Evolutionary conservation across 2,329 filamentous ascomycete genomes (phyloP).

Genomic region (Fusarium redolens): DNA sequence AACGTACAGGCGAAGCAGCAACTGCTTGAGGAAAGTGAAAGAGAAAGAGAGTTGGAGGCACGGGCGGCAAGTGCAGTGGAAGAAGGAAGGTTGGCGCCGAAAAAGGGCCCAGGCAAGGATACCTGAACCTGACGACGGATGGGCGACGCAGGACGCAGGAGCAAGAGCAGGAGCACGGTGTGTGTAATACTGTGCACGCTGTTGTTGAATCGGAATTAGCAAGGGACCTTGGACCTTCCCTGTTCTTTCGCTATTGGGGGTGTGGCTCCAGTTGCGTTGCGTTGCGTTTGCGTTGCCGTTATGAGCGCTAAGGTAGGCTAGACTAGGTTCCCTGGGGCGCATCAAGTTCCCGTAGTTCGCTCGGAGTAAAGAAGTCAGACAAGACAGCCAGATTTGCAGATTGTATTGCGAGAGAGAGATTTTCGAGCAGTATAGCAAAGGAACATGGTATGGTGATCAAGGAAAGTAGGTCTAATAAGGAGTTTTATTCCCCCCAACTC

Average conservation of each 20-base stretch:
- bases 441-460: neutral
- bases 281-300: conserved; percentile 1
- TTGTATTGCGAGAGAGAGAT: neutral
- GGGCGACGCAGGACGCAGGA: neutral
- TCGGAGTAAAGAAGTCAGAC: conserved; percentile 15
- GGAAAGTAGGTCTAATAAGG: neutral
- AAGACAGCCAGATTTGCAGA: neutral
- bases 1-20: conserved; percentile 44
- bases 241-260: conserved; percentile 13
- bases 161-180: conserved; percentile 13
- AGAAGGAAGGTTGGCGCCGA: conserved; percentile 39
- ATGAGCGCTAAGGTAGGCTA: conserved; percentile 2
- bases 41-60: conserved; percentile 41
- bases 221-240: conserved; percentile 15
- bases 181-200: conserved; percentile 13
- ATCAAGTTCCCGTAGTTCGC: conserved; percentile 31
- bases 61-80: conserved; percentile 33
- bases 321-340: conserved; percentile 28
- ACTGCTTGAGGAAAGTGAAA: conserved; percentile 41
- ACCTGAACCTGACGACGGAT: neutral
- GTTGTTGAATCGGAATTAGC: conserved; percentile 5
- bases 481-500: too few relatives aligned
- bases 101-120: conserved; percentile 38
- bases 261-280: conserved; percentile 36
- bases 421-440: neutral